phyloP scores from a whole-genome alignment of 768 basidiomycete species.

The Mycena amicta region DNA sequence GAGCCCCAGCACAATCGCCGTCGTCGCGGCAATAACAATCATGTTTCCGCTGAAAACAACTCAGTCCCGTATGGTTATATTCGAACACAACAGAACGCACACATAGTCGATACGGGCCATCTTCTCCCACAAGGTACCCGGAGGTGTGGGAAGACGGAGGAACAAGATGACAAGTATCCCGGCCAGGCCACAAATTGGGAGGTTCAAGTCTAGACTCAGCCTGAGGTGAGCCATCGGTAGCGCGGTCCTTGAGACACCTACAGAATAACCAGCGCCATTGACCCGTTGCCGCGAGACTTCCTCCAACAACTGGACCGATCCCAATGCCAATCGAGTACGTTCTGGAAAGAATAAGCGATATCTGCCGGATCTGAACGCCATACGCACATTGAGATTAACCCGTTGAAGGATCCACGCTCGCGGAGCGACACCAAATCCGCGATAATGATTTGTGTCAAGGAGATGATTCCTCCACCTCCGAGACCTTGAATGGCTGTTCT shows the following conservation, averaged over 20 bases:
- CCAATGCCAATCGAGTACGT: too few species aligned
- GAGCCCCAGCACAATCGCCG: conserved; percentile 32
- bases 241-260: too few species aligned
- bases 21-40: conserved; percentile 33
- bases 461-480: conserved; percentile 12
- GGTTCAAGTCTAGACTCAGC: too few species aligned
- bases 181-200: conserved; percentile 30
- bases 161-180: conserved; percentile 30
- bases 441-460: conserved; percentile 33
- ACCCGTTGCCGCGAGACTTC: conserved; percentile 32
- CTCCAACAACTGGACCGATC: conserved; percentile 38
- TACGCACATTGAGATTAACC: conserved; percentile 32
- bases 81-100: conserved; percentile 21
- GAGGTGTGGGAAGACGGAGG: conserved; percentile 36
- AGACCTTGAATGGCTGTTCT: conserved; percentile 13
- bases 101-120: conserved; percentile 40
- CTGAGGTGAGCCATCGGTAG: too few species aligned
- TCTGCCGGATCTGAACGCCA: too few species aligned
- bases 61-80: too few species aligned
- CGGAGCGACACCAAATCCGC: conserved; percentile 36
- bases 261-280: conserved; percentile 49
- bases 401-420: conserved; percentile 35
- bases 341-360: too few species aligned
- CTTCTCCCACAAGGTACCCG: conserved; percentile 34
- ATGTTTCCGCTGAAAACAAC: conserved; percentile 36